Evolutionary conservation across 2,329 filamentous ascomycete species (phyloP).

Genomic region (Trichoderma brevicompactum): DNA sequence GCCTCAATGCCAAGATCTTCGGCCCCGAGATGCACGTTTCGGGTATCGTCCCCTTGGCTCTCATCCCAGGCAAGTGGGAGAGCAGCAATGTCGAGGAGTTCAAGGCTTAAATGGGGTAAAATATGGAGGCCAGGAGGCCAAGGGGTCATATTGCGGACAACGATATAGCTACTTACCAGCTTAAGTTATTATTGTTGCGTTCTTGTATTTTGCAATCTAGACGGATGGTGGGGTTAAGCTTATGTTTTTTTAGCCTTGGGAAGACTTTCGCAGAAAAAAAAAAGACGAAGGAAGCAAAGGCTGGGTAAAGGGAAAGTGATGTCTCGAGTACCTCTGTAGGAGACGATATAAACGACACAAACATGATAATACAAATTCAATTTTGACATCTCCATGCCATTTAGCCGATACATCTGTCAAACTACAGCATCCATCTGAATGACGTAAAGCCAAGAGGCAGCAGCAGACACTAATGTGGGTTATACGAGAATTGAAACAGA

Average conservation of each 20-base stretch:
- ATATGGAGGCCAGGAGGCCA: constrained; percentile 30
- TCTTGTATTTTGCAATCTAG: constrained; percentile 44
- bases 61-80: constrained; percentile 69
- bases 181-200: constrained; percentile 34
- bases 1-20: constrained; percentile 70
- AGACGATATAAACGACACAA: constrained; percentile 27
- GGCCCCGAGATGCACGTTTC: constrained; percentile 91
- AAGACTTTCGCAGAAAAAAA: constrained; percentile 24
- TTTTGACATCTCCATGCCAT: constrained; percentile 6
- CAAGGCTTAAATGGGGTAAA: constrained; percentile 50
- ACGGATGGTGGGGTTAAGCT: constrained; percentile 37
- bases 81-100: constrained; percentile 66
- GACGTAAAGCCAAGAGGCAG: constrained; percentile 26
- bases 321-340: constrained; percentile 16
- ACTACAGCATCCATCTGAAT: neutral
- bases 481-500: constrained; percentile 16
- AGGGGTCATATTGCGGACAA: constrained; percentile 31
- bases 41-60: constrained; percentile 92
- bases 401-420: constrained; percentile 19
- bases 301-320: constrained; percentile 27
- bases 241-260: constrained; percentile 23
- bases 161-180: constrained; percentile 18
- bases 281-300: constrained; percentile 16
- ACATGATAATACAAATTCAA: constrained; percentile 30
- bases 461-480: constrained; percentile 19